Conservation (phyloP, 2,329 filamentous ascomycete genomes). For the Beauveria asiatica region DNA sequence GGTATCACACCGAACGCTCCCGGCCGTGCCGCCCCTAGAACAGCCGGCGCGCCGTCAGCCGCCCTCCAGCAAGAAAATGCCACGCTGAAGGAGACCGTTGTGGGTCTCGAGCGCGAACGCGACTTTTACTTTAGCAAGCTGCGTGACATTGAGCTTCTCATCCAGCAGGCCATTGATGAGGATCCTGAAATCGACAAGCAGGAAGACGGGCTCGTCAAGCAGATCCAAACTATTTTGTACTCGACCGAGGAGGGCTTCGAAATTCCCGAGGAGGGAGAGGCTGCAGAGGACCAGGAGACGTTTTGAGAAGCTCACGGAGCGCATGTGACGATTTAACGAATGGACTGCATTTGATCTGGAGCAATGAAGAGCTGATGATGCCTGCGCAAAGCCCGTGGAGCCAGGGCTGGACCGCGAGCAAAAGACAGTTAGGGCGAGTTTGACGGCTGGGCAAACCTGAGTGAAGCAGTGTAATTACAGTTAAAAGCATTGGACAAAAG, state of each 20-base stretch:
- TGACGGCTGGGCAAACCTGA: neutral
- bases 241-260: slow-evolving; percentile 91
- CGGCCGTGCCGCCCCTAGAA: slow-evolving; percentile 37
- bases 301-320: slow-evolving; percentile 38
- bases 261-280: slow-evolving; percentile 73
- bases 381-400: neutral
- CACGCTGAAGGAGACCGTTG: slow-evolving; percentile 90
- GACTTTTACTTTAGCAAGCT: slow-evolving; percentile 99
- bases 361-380: neutral
- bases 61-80: slow-evolving; percentile 78
- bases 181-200: slow-evolving; percentile 92
- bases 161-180: slow-evolving; percentile 87
- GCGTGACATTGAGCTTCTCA: slow-evolving; percentile 87
- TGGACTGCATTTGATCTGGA: slow-evolving; percentile 3
- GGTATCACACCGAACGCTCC: slow-evolving; percentile 56
- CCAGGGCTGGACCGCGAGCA: neutral
- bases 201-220: slow-evolving; percentile 83
- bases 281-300: slow-evolving; percentile 69
- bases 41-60: slow-evolving; percentile 51
- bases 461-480: slow-evolving; percentile 8
- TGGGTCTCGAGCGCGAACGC: slow-evolving; percentile 85
- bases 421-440: neutral
- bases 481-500: slow-evolving; percentile 3
- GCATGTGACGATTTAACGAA: slow-evolving; percentile 8
- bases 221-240: slow-evolving; percentile 94